phyloP scores from a whole-genome alignment of 2,329 filamentous ascomycete species.

The Aspergillus texensis region DNA sequence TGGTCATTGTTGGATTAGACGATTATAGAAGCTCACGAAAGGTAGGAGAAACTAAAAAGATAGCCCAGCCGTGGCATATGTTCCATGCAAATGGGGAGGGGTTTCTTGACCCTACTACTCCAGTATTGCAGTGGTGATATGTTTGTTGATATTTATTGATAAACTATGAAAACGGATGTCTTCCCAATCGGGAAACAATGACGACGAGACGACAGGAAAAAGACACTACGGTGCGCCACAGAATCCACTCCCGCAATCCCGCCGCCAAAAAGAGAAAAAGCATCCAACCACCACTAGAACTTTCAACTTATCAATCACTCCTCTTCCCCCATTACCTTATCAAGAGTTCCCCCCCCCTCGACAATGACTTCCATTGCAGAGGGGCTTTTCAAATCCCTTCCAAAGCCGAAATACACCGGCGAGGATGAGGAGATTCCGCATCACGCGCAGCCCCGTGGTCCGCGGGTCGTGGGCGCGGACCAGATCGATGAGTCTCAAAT shows the following conservation, averaged over 20 bases:
- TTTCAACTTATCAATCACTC: conserved; percentile 16
- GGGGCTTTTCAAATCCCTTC: conserved; percentile 77
- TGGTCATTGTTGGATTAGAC: background rate
- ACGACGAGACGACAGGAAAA: background rate
- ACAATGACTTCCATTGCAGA: conserved; percentile 68
- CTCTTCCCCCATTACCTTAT: conserved; percentile 20
- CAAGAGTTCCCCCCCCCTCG: conserved; percentile 8
- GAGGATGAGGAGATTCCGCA: conserved; percentile 80
- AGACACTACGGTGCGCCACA: background rate
- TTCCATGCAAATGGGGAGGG: background rate
- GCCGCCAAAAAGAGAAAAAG: conserved; percentile 23
- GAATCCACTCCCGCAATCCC: conserved; percentile 13
- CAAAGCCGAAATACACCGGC: conserved; percentile 87
- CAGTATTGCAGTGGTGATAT: background rate
- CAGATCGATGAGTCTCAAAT: conserved; percentile 85
- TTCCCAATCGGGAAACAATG: background rate
- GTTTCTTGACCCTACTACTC: background rate
- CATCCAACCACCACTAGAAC: conserved; percentile 15
- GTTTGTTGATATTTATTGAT: background rate
- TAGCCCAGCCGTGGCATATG: too few species aligned
- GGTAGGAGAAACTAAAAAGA: too few species aligned
- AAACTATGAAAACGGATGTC: background rate
- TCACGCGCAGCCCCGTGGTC: conserved; percentile 74
- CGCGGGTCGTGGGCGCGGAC: conserved; percentile 76
- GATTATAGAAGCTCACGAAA: background rate